Percentiles rank a stretch among this genome's conserved stretches.
These are phyloP conservation scores for Gentiana straminea DNA, from an alignment of 257 asterid genomes.

Conservation along the genomic window DNA sequence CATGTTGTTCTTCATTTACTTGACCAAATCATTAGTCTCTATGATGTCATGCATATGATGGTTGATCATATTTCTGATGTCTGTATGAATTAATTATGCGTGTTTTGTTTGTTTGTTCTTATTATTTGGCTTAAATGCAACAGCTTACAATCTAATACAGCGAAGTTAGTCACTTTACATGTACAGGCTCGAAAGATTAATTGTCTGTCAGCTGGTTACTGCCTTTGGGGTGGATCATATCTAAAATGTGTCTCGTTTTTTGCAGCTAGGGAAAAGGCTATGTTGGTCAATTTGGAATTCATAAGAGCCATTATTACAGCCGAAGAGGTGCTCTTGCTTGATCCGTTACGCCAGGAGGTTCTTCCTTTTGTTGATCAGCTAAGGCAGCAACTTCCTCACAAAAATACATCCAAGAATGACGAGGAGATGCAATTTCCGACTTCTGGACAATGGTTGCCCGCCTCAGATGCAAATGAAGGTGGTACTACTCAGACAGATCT, in stretches of 20 bases:
- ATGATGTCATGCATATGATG: too few species aligned
- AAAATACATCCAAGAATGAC: constrained; percentile 30
- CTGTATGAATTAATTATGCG: too few species aligned
- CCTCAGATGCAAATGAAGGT: constrained; percentile 64
- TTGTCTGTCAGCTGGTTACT: background rate
- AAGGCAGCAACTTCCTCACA: constrained; percentile 63
- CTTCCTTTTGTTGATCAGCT: constrained; percentile 97
- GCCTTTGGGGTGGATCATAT: background rate
- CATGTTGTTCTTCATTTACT: too few species aligned
- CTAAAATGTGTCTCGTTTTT: background rate
- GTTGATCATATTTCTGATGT: too few species aligned
- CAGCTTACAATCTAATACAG: too few species aligned
- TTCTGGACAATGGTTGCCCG: constrained; percentile 48
- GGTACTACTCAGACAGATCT: constrained; percentile 57
- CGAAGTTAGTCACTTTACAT: too few species aligned
- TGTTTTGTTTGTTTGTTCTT: too few species aligned
- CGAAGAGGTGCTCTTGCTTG: constrained; percentile 87
- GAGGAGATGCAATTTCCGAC: constrained; percentile 41
- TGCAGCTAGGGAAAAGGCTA: constrained; percentile 97
- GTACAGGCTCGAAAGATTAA: too few species aligned
- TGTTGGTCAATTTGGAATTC: constrained; percentile 92
- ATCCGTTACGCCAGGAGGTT: constrained; percentile 92
- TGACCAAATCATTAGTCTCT: too few species aligned
- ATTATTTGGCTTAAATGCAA: too few species aligned
- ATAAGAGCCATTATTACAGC: constrained; percentile 93